Evolutionary conservation across 192 early-diverging fungal genomes (phyloP).

Genomic region (Neocallimastix lanati): DNA sequence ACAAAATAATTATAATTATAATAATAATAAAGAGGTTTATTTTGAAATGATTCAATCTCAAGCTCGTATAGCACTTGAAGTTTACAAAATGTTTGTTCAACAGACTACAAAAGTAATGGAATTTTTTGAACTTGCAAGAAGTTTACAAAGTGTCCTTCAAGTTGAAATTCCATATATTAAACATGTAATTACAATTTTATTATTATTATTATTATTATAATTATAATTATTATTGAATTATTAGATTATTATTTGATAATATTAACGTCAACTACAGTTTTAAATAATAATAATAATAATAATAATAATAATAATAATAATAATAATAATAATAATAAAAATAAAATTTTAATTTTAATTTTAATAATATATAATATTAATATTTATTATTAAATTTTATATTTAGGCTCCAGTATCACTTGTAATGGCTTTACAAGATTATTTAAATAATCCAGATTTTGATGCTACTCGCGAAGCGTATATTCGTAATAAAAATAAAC

Average conservation of each 20-base stretch:
- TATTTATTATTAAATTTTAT: too few species aligned
- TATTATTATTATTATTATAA: too few species aligned
- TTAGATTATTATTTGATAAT: too few species aligned
- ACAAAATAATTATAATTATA: too few species aligned
- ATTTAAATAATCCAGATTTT: conserved; percentile 51
- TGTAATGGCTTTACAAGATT: conserved; percentile 40
- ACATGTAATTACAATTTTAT: conserved; percentile 34
- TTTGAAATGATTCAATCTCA: conserved; percentile 52
- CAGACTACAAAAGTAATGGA: conserved; percentile 50
- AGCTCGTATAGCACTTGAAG: conserved; percentile 37
- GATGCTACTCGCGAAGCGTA: conserved; percentile 32
- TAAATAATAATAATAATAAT: too few species aligned
- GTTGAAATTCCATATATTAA: conserved; percentile 55
- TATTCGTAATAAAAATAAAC: conserved; percentile 16
- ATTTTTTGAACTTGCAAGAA: conserved; percentile 48
- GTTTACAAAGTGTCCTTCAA: conserved; percentile 25
- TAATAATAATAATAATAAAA: too few species aligned
- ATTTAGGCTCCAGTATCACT: conserved; percentile 48
- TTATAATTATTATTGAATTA: too few species aligned
- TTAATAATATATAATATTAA: too few species aligned
- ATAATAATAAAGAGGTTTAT: conserved; percentile 26
- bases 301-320: too few species aligned
- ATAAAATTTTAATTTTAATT: too few species aligned
- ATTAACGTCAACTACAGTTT: too few species aligned
- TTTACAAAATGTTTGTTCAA: conserved; percentile 58